Evolutionary conservation across 768 basidiomycete genomes (phyloP).

Genomic region (Heimioporus sp.): DNA sequence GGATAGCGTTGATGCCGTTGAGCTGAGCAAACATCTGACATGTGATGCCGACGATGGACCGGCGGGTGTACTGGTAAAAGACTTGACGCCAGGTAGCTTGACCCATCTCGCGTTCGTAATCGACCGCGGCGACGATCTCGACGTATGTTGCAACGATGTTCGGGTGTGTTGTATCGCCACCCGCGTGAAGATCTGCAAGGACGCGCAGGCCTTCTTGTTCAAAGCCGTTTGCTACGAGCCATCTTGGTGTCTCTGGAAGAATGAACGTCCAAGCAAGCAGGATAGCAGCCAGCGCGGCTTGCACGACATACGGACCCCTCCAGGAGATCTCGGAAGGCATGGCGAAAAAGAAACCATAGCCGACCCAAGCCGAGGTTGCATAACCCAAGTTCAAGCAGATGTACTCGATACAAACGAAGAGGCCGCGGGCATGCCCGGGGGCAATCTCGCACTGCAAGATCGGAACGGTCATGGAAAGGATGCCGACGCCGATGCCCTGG

Average conservation of each 20-base stretch:
- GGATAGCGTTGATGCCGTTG: constrained; percentile 56
- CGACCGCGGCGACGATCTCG: constrained; percentile 40
- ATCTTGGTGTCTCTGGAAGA: constrained; percentile 53
- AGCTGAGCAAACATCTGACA: constrained; percentile 56
- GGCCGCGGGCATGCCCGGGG: constrained; percentile 46
- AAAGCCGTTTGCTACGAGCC: constrained; percentile 54
- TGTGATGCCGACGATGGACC: constrained; percentile 49
- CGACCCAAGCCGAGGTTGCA: constrained; percentile 48
- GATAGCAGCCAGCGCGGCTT: constrained; percentile 47
- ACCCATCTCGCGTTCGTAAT: constrained; percentile 38
- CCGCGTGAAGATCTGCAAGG: constrained; percentile 57
- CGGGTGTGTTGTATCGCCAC: constrained; percentile 43
- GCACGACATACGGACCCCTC: constrained; percentile 55
- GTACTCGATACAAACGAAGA: constrained; percentile 54
- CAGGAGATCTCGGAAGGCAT: constrained; percentile 48
- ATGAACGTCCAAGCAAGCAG: constrained; percentile 47
- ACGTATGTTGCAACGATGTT: constrained; percentile 43
- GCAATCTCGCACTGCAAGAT: constrained; percentile 50
- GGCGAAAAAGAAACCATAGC: constrained; percentile 49
- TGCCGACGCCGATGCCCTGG: constrained; percentile 48
- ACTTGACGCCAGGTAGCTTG: constrained; percentile 49
- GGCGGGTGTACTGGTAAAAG: constrained; percentile 48
- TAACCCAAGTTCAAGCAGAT: constrained; percentile 51
- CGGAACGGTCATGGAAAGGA: constrained; percentile 51
- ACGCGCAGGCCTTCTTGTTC: constrained; percentile 46